Evolutionary conservation across 1,139 yeast genomes (phyloP).

Genomic region (Saccharomyces hybrid): DNA sequence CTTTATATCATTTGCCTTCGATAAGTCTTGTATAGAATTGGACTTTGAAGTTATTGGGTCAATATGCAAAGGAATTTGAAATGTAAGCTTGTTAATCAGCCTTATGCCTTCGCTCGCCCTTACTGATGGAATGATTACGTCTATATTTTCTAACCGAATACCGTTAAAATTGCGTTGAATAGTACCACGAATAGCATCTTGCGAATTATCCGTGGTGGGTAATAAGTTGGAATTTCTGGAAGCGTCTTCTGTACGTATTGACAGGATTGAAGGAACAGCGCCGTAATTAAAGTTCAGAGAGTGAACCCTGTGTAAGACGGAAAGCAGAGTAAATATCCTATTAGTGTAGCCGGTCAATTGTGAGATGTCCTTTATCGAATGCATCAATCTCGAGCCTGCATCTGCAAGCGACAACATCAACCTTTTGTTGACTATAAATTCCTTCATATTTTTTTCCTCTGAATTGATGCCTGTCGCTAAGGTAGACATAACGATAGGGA

Average conservation of each 20-base stretch:
- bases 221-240: background rate
- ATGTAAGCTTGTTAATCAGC: constrained; percentile 54
- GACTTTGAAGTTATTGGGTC: constrained; percentile 20
- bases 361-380: constrained; percentile 87
- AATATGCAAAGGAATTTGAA: constrained; percentile 47
- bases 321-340: constrained; percentile 67
- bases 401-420: constrained; percentile 87
- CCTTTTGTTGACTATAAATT: constrained; percentile 84
- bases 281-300: constrained; percentile 62
- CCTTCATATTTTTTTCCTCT: constrained; percentile 63
- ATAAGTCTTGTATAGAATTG: constrained; percentile 21
- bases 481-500: constrained; percentile 61
- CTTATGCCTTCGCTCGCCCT: constrained; percentile 49
- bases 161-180: constrained; percentile 75
- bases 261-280: constrained; percentile 19
- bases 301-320: constrained; percentile 77
- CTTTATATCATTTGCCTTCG: constrained; percentile 16
- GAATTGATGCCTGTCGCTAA: constrained; percentile 33
- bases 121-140: constrained; percentile 68
- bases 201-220: background rate
- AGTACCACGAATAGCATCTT: constrained; percentile 57
- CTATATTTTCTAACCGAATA: constrained; percentile 72
- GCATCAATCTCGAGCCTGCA: constrained; percentile 95
- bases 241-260: constrained; percentile 1
- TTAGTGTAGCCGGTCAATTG: constrained; percentile 88